A percentile compares a stretch with the other conserved stretches of the same genome.
Conservation (phyloP, 441 rosid species). For the Geranium incanum region DNA sequence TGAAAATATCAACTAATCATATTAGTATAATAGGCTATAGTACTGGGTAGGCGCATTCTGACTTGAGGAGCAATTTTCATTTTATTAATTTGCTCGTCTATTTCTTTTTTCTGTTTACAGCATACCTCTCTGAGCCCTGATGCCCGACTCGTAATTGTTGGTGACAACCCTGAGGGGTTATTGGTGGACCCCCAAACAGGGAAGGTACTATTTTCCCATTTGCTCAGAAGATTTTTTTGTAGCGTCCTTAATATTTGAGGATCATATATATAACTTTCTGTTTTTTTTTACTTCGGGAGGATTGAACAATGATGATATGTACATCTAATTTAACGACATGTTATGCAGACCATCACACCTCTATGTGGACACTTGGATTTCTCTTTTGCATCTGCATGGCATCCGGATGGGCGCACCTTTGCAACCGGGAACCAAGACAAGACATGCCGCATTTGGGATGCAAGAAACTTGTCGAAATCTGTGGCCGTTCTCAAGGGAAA, state of each 20-base stretch:
- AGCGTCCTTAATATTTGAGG: not conserved
- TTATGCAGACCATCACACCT: slow-evolving; percentile 18
- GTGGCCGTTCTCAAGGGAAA: slow-evolving; percentile 29
- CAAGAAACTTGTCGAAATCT: slow-evolving; percentile 25
- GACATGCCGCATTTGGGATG: slow-evolving; percentile 39
- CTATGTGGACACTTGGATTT: slow-evolving; percentile 31
- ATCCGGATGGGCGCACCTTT: slow-evolving; percentile 26
- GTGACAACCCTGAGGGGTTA: slow-evolving; percentile 33
- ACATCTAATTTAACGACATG: not conserved
- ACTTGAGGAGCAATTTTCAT: too few species aligned
- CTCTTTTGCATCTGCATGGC: slow-evolving; percentile 38
- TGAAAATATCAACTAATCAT: too few species aligned
- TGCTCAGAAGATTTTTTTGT: not conserved
- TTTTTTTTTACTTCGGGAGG: too few species aligned
- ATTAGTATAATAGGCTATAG: too few species aligned
- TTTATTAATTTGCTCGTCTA: too few species aligned
- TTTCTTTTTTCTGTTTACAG: slow-evolving; percentile 28
- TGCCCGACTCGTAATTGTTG: slow-evolving; percentile 28
- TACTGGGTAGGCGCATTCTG: too few species aligned
- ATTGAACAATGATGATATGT: too few species aligned
- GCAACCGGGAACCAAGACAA: slow-evolving; percentile 38
- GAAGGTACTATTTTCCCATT: slow-evolving; percentile 23
- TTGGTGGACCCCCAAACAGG: slow-evolving; percentile 36
- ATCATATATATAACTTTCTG: too few species aligned
- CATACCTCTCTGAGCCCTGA: slow-evolving; percentile 39